A percentile compares a stretch with the other conserved stretches of the same genome.
These are phyloP conservation scores for Trypanosoma avium DNA, from an alignment of 208 protist species.

Conservation along the genomic window DNA sequence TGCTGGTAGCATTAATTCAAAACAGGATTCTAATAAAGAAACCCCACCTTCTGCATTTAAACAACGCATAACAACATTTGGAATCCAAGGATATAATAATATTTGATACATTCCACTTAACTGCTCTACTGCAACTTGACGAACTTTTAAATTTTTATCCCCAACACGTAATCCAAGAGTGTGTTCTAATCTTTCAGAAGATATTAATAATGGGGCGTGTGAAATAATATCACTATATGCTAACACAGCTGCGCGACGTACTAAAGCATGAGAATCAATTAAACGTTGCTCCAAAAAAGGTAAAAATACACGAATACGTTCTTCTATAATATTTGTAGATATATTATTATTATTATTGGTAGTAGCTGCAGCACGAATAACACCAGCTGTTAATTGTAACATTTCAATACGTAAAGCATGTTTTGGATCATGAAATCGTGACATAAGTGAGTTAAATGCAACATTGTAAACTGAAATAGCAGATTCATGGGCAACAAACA, in stretches of 20 bases:
- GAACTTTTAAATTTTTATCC: constrained; percentile 67
- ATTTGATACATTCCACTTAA: constrained; percentile 51
- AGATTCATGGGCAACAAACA: constrained; percentile 38
- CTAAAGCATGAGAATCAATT: constrained; percentile 46
- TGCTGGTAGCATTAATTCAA: constrained; percentile 54
- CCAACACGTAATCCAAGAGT: constrained; percentile 56
- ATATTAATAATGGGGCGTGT: constrained; percentile 26
- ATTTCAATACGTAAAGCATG: constrained; percentile 56
- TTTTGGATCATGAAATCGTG: constrained; percentile 44
- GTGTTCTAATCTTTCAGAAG: constrained; percentile 23
- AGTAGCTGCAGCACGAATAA: constrained; percentile 30
- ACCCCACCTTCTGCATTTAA: constrained; percentile 47
- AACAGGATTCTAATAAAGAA: constrained; percentile 27
- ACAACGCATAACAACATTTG: constrained; percentile 45
- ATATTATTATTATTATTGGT: no score
- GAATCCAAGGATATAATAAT: constrained; percentile 56
- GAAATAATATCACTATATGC: constrained; percentile 39
- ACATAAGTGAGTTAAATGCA: constrained; percentile 32
- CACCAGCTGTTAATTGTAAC: constrained; percentile 24
- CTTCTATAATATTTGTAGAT: constrained; percentile 19
- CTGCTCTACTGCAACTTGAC: constrained; percentile 49
- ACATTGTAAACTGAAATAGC: constrained; percentile 33
- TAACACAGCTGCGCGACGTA: constrained; percentile 49
- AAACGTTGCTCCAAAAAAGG: constrained; percentile 37
- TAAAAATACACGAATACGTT: constrained; percentile 35